Evolutionary conservation across 805 yeast species (phyloP), one percentile per base, ranked within the genome.

Genomic region (Kluyveromyces lactis): DNA sequence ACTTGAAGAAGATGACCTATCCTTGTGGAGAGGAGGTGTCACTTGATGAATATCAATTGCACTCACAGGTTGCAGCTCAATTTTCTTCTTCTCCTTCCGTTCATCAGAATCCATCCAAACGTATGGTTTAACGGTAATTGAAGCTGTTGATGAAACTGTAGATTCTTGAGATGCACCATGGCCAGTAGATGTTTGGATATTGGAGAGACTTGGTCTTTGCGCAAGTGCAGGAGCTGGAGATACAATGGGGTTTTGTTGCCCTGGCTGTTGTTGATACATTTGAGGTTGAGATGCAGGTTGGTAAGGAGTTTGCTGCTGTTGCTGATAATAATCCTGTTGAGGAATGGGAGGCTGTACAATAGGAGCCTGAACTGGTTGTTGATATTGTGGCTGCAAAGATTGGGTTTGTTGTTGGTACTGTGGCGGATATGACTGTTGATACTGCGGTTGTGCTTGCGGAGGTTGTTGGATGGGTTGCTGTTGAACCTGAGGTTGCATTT

Each of bases 21-120:
- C 56, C 17, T 43, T 50, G 39, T 54, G 63, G 4, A 48, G 44
- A 5, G 63, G 63, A 2, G 63, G 63, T 6, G 60, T 54, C 16
- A 58, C 31, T 7, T 36, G 26, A 6, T 21, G 24, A 4, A 43
- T 26, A 1, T 49, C 24, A 38, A 52, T 61, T 16, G 30, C 15
- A 5, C 17, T 26, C 1, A 46, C 36, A n/a, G 36, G 29, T 2
- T 47, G 40, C 4, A 51, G 39, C 3, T 38, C 40, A 0, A 47
- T 31, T 35, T 38, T 44, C 26, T 29, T 38, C 9, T 33, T 31
- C 11, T 40, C 40, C 32, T 26, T 42, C 18, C 43, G 38, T 29
- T 47, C 49, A 12, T 42, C 47, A 26, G 39, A 37, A 9, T 42
- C 44, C 9, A 36, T 47, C 36, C 33, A 34, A 29, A 45, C 38